Percentiles rank a stretch among this genome's conserved stretches.
Conservation (phyloP, 345 rosid genomes). For the Camelina hispida region DNA sequence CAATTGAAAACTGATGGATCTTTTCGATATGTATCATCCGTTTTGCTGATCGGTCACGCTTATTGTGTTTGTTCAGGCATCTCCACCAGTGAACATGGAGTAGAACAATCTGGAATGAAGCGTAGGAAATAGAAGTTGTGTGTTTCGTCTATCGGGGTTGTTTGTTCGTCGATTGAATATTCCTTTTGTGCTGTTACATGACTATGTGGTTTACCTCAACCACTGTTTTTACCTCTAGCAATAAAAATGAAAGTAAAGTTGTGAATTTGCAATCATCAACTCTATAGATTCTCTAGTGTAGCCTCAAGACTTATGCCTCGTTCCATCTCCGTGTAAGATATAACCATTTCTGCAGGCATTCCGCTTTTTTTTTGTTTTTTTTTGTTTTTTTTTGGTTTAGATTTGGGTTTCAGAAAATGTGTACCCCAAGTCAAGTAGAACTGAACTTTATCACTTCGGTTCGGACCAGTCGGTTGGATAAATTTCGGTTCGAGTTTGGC, state of each 20-base stretch:
- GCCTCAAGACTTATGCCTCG: no score
- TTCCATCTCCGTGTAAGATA: no score
- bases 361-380: no score
- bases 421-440: no score
- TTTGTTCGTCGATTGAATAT: conserved; percentile 23
- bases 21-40: not conserved
- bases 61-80: conserved; percentile 51
- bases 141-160: conserved; percentile 11
- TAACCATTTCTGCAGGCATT: no score
- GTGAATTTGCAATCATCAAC: conserved; percentile 5
- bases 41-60: not conserved
- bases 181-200: not conserved
- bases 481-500: no score
- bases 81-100: conserved; percentile 71
- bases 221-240: conserved; percentile 3
- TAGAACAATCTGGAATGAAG: conserved; percentile 17
- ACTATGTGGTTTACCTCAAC: conserved; percentile 12
- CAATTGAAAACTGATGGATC: not conserved
- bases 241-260: conserved; percentile 26
- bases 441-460: no score
- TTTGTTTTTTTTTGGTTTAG: no score
- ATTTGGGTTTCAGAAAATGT: no score
- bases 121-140: conserved; percentile 19
- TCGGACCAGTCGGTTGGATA: no score
- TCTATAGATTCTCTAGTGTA: no score